Evolutionary conservation across 2,329 filamentous ascomycete genomes (phyloP), one percentile per base, ranked within the genome.

Genomic region (Macroventuria anomochaeta): DNA sequence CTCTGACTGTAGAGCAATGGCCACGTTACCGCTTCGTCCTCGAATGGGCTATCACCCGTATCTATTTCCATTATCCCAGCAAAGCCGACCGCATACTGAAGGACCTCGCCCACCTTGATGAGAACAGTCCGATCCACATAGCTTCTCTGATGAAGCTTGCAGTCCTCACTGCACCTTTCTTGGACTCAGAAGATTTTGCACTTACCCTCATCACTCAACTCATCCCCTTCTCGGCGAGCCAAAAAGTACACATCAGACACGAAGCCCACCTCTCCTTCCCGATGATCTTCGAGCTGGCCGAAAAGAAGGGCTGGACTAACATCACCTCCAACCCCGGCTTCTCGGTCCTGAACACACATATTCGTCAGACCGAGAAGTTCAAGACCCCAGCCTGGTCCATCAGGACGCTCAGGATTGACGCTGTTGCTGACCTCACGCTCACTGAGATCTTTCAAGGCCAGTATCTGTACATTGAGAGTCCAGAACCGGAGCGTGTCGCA

Each of bases 181-280:
- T 74, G 2, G 63, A 73, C 18, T 67, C 69, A 0, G 71, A 77
- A 44, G 63, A 68, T 0, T 80, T 79, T 49, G 70, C 73, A 1
- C 44, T 71, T 3, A 59, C 70, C 12, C 67, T 81, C 7, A 74
- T 77, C 42, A 74, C 74, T 18, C 70, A 75, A 40, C 71, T 81
- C 13, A 72, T 77, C 2, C 71, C 76, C 0, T 74, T 79, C 15
- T 76, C 75, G 0, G 74, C 78, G 3, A 81, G 78, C 28, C 77
- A 79, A 3, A 83, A 82, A 55, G 76, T 82, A 1, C 76, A 79
- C 26, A 77, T 83, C n/a, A 74, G 81, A 7, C 80, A 83, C 52
- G 81, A 83, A 63, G 79, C 81, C 2, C 80, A 80, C 47, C 81
- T 76, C 74, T 77, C 75, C 10, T 76, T 78, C 48, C 80, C 76